These are phyloP conservation scores for Chara braunii DNA, from an alignment of 139 green algal species.

Conservation along the genomic window DNA sequence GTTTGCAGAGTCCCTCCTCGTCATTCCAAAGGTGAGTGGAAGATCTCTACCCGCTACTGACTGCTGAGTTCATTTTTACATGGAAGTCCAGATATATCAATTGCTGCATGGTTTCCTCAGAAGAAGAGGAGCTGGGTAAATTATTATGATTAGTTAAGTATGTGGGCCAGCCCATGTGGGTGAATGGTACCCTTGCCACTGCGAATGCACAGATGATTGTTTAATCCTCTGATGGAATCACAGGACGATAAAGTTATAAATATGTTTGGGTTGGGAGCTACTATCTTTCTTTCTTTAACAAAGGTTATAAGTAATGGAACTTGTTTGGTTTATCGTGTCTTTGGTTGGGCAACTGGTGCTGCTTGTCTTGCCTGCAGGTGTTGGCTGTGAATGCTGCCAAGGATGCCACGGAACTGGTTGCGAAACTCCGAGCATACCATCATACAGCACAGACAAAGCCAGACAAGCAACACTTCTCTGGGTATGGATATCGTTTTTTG, in stretches of 20 bases:
- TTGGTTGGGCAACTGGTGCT: constrained; percentile 23
- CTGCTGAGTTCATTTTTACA: constrained; percentile 7
- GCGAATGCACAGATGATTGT: too few relatives aligned
- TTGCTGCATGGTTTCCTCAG: too few relatives aligned
- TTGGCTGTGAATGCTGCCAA: constrained; percentile 92
- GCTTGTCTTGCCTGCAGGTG: constrained; percentile 55
- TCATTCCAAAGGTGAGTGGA: constrained; percentile 60
- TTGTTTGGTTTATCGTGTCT: not conserved
- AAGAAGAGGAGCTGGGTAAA: too few relatives aligned
- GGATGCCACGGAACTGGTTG: constrained; percentile 88
- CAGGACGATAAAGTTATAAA: too few relatives aligned
- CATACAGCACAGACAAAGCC: constrained; percentile 71
- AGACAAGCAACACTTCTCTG: constrained; percentile 52
- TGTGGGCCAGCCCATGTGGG: too few relatives aligned
- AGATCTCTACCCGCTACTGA: not conserved
- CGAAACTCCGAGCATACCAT: constrained; percentile 86
- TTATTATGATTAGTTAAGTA: too few relatives aligned
- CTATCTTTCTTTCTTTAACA: too few relatives aligned
- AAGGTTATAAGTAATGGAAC: not conserved
- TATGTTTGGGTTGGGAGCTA: too few relatives aligned
- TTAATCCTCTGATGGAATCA: too few relatives aligned
- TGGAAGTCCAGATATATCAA: too few relatives aligned
- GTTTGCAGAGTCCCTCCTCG: constrained; percentile 80
- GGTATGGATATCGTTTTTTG: too few relatives aligned
- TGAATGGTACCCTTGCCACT: too few relatives aligned